A percentile compares a stretch with the other conserved stretches of the same genome.
Evolutionary conservation across 1,284 basidiomycete genomes (phyloP).

Genomic region (Fomitopsis pinicola): DNA sequence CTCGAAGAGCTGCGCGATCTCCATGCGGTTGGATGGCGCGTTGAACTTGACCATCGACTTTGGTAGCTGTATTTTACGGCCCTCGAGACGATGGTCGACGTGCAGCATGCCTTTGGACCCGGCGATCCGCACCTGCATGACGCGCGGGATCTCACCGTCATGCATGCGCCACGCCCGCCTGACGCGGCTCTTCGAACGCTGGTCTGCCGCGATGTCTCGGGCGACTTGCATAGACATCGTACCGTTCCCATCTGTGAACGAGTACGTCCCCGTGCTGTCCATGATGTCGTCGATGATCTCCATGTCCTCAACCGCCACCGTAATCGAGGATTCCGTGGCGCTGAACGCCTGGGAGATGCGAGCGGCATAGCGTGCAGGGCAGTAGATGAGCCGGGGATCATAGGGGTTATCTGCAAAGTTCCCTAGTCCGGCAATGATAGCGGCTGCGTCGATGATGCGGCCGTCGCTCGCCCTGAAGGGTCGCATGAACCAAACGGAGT

Average conservation of each 20-base stretch:
- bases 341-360: slow-evolving; percentile 72
- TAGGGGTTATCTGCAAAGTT: slow-evolving; percentile 42
- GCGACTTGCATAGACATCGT: slow-evolving; percentile 58
- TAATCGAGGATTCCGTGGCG: slow-evolving; percentile 56
- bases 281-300: slow-evolving; percentile 43
- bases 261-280: slow-evolving; percentile 25
- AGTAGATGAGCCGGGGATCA: slow-evolving; percentile 43
- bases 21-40: slow-evolving; percentile 54
- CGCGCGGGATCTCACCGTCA: slow-evolving; percentile 36
- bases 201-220: slow-evolving; percentile 41
- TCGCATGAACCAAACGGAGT: slow-evolving; percentile 56
- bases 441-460: slow-evolving; percentile 31
- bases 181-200: slow-evolving; percentile 31
- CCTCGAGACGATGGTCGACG: slow-evolving; percentile 51
- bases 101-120: slow-evolving; percentile 70
- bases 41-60: slow-evolving; percentile 76
- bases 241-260: slow-evolving; percentile 69
- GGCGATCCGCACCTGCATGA: slow-evolving; percentile 56
- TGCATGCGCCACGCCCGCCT: slow-evolving; percentile 29
- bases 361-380: slow-evolving; percentile 68
- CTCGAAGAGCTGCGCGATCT: slow-evolving; percentile 63
- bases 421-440: slow-evolving; percentile 51
- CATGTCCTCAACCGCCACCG: slow-evolving; percentile 51
- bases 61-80: slow-evolving; percentile 59
- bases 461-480: slow-evolving; percentile 34